Evolutionary conservation across 345 rosid species (phyloP), one percentile per base, ranked within the genome.

Genomic region (Linum usitatissimum): DNA sequence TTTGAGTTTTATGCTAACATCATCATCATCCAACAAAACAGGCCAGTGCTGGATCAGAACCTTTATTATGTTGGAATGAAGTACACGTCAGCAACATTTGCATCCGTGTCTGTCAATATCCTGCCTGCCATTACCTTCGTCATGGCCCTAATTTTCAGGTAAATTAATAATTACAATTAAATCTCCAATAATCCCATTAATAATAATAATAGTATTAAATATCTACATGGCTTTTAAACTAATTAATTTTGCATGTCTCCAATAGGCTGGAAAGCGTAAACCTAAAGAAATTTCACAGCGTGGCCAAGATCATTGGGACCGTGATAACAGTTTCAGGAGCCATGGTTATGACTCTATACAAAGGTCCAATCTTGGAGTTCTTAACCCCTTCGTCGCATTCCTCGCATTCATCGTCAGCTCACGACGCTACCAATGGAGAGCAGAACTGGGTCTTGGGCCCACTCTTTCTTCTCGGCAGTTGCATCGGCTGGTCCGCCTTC

Each of bases 21-120:
- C 51, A 45, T 45, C 17, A 45, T 15, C 15, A 45, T 45, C 17
- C 17, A 45, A 45, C 10, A 34, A 34, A 12, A 59, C 81, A 93
- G 99, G 79, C 97, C 98, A 17, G 88, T 92, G 65, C 67, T 92
- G 67, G 99, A 89, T 69, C 97, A 89, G 77, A 92, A 92, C 67
- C 53, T 89, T 23, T 92, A 84, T 71, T 85, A 78, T 68, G 38
- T 84, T 62, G 99, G 99, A 42, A 77, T 92, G 97, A 81, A 89
- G 75, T 71, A 75, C 77, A 89, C 99, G 18, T 79, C 94, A 0
- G 97, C 99, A 53, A 93, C 98, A 34, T 89, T 84, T 68, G 71
- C 88, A 62, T 81, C 96, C 0, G 90, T 95, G 13, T 70, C 74
- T 13, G 67, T 75, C 69, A 93, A 89, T 67, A 66, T 81, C 75